Evolutionary conservation across 345 rosid genomes (phyloP).

Genomic region (Populus nigra): DNA sequence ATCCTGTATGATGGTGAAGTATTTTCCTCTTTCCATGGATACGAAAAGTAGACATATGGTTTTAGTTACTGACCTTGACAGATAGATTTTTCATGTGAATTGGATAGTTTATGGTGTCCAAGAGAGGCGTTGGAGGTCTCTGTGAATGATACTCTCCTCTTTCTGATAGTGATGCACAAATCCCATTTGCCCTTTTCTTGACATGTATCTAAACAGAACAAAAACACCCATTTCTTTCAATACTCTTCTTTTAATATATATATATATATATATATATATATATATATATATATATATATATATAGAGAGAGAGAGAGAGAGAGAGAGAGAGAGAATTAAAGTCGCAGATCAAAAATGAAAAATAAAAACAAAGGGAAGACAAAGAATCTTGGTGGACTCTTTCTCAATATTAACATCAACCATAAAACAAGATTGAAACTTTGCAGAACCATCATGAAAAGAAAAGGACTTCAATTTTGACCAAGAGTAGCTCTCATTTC

Average conservation of each 20-base stretch:
- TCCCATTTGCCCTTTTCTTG: constrained; percentile 49
- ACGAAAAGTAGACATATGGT: background rate
- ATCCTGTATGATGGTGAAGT: background rate
- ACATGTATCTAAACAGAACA: constrained; percentile 39
- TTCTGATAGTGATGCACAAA: constrained; percentile 76
- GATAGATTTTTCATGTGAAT: constrained; percentile 96
- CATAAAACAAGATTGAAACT: background rate
- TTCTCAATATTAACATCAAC: background rate
- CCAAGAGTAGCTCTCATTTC: background rate
- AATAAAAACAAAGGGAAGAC: background rate
- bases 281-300: too few species aligned
- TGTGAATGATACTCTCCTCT: constrained; percentile 64
- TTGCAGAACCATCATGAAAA: background rate
- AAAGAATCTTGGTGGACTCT: constrained; percentile 1
- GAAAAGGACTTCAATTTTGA: background rate
- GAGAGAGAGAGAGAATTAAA: background rate
- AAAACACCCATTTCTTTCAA: constrained; percentile 26
- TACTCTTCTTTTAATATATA: background rate
- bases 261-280: too few species aligned
- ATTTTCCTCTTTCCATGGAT: background rate
- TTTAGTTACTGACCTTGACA: constrained; percentile 42
- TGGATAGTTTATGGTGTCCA: constrained; percentile 91
- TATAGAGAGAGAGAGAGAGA: background rate
- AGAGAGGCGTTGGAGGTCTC: constrained; percentile 83
- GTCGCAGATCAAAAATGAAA: constrained; percentile 7